phyloP scores from a whole-genome alignment of 2,329 filamentous ascomycete species.

The Exserohilum rostratum region DNA sequence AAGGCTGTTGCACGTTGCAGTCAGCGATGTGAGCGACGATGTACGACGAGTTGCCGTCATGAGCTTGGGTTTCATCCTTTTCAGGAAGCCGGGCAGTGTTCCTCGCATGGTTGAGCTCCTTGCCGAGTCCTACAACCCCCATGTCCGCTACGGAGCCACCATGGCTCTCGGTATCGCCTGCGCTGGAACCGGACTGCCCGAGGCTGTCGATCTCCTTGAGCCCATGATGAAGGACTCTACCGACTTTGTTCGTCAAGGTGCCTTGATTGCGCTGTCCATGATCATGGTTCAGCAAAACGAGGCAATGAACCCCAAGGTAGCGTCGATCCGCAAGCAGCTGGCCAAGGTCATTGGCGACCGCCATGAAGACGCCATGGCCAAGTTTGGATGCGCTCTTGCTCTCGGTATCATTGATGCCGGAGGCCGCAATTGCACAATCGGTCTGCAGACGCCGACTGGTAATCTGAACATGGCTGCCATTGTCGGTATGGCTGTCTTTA shows the following conservation, averaged over 20 bases:
- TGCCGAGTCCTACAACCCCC: slow-evolving; percentile 97
- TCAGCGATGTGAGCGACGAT: slow-evolving; percentile 97
- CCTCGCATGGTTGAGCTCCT: slow-evolving; percentile 98
- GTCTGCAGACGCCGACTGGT: slow-evolving; percentile 94
- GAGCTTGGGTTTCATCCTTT: slow-evolving; percentile 97
- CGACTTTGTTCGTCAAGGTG: slow-evolving; percentile 96
- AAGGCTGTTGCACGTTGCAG: slow-evolving; percentile 91
- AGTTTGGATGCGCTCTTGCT: slow-evolving; percentile 93
- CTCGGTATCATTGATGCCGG: slow-evolving; percentile 97
- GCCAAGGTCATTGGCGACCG: slow-evolving; percentile 93
- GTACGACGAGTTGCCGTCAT: slow-evolving; percentile 95
- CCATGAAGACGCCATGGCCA: slow-evolving; percentile 99
- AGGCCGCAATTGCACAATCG: slow-evolving; percentile 97
- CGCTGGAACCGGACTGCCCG: slow-evolving; percentile 91
- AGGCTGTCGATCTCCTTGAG: slow-evolving; percentile 94
- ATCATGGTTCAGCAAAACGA: slow-evolving; percentile 99
- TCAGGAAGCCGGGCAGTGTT: slow-evolving; percentile 95
- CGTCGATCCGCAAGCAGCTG: slow-evolving; percentile 86
- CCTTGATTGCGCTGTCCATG: slow-evolving; percentile 92
- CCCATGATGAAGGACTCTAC: slow-evolving; percentile 99
- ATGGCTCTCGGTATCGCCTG: slow-evolving; percentile 99
- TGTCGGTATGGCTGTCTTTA: slow-evolving; percentile 97
- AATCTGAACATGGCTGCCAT: slow-evolving; percentile 99
- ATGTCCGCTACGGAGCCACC: slow-evolving; percentile 95
- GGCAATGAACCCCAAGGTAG: slow-evolving; percentile 96